A percentile compares a stretch with the other conserved stretches of the same genome.
Conservation (phyloP, 2,329 filamentous ascomycete species). For the Thermothelomyces thermophilus region DNA sequence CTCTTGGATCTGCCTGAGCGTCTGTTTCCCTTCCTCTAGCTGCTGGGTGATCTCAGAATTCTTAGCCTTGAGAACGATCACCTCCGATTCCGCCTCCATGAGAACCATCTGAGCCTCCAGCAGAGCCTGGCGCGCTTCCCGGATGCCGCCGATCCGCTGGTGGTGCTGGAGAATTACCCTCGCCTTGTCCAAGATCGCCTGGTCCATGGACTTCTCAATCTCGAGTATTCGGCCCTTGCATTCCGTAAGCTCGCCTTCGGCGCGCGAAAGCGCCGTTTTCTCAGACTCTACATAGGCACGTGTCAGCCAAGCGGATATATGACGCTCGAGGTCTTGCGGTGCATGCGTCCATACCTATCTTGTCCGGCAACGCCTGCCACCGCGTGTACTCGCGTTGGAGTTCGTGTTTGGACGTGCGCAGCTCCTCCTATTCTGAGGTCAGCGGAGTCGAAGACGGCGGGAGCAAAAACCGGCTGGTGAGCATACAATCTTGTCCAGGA, state of each 20-base stretch:
- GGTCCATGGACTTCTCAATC: slow-evolving; percentile 40
- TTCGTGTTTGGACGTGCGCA: slow-evolving; percentile 57
- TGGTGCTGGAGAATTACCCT: slow-evolving; percentile 47
- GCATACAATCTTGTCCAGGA: slow-evolving; percentile 41
- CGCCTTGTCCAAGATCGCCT: slow-evolving; percentile 49
- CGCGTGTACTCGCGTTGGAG: slow-evolving; percentile 60
- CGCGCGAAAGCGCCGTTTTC: slow-evolving; percentile 30
- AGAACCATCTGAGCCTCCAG: slow-evolving; percentile 63
- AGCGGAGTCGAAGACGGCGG: background rate
- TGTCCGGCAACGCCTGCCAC: slow-evolving; percentile 62
- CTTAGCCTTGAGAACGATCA: slow-evolving; percentile 58
- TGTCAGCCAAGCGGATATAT: slow-evolving; percentile 6
- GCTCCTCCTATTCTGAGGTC: slow-evolving; percentile 33
- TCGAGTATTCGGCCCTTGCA: slow-evolving; percentile 29
- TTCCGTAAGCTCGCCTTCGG: slow-evolving; percentile 27
- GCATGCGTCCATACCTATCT: slow-evolving; percentile 52
- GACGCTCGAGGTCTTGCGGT: background rate
- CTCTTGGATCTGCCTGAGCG: slow-evolving; percentile 34
- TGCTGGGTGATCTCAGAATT: slow-evolving; percentile 53
- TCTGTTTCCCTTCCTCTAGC: slow-evolving; percentile 41
- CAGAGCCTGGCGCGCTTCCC: slow-evolving; percentile 54
- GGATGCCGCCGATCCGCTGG: slow-evolving; percentile 56
- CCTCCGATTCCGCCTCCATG: slow-evolving; percentile 79
- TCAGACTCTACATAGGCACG: slow-evolving; percentile 28
- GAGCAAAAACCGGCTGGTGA: background rate